Evolutionary conservation across 2,329 filamentous ascomycete genomes (phyloP).

Genomic region (Ophiostoma ulmi): DNA sequence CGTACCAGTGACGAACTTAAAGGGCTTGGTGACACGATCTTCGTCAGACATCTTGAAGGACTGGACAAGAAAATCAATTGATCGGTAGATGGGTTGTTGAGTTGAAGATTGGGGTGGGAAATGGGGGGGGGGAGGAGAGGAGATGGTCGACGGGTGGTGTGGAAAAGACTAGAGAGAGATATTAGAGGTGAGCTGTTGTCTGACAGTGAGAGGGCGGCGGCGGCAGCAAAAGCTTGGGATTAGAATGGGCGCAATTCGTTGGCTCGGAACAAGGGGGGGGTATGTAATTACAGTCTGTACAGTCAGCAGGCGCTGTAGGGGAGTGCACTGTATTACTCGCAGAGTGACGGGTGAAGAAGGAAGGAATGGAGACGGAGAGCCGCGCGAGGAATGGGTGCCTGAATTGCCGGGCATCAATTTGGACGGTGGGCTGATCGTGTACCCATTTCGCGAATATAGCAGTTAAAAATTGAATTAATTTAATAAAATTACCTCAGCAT

Average conservation of each 20-base stretch:
- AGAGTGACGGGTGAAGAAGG: constrained; percentile 23
- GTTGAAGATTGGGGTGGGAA: constrained; percentile 22
- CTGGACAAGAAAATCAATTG: constrained; percentile 30
- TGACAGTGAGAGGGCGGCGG: constrained; percentile 12
- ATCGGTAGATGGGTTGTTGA: constrained; percentile 27
- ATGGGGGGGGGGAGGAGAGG: constrained; percentile 32
- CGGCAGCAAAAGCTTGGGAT: constrained; percentile 25
- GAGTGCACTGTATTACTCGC: background rate
- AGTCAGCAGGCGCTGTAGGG: constrained; percentile 7
- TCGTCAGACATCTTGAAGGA: constrained; percentile 82
- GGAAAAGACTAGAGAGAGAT: constrained; percentile 13
- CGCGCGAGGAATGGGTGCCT: constrained; percentile 17
- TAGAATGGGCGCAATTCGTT: constrained; percentile 28
- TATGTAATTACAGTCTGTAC: background rate
- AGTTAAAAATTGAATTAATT: constrained; percentile 20
- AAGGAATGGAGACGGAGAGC: background rate
- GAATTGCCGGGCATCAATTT: constrained; percentile 16
- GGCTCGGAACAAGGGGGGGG: constrained; percentile 25
- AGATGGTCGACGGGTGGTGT: constrained; percentile 28
- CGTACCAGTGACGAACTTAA: constrained; percentile 93
- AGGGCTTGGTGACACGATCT: constrained; percentile 90
- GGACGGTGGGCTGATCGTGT: constrained; percentile 22
- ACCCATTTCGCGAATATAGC: constrained; percentile 21
- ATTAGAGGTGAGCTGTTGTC: constrained; percentile 26
- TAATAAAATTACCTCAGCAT: constrained; percentile 10